These are phyloP conservation scores for Zoysia matrella DNA, from an alignment of 202 grass and related monocot species.

Conservation along the genomic window DNA sequence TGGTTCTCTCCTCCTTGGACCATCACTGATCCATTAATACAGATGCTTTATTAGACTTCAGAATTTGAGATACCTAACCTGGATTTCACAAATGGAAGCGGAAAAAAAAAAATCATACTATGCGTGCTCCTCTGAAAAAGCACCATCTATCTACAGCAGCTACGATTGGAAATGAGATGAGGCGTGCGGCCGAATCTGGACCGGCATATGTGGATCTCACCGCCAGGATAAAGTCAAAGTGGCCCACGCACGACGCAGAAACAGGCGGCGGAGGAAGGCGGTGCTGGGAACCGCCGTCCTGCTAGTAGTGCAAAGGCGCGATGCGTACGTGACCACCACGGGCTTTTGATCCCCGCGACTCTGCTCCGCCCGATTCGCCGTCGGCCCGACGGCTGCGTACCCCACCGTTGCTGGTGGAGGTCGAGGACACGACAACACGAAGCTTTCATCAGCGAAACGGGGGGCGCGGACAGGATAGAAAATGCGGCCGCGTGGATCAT, in stretches of 20 bases:
- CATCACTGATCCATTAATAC: too few species aligned
- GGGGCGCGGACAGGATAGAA: neutral
- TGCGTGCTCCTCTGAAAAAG: neutral
- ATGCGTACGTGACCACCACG: neutral
- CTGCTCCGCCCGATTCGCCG: neutral
- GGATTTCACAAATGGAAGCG: too few species aligned
- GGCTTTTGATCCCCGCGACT: too few species aligned
- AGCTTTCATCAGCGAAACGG: neutral
- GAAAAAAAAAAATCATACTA: too few species aligned
- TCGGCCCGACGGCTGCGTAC: neutral
- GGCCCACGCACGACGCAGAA: conserved; percentile 8
- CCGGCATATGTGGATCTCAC: conserved; percentile 27
- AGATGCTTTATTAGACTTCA: too few species aligned
- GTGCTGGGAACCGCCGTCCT: too few species aligned
- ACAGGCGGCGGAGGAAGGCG: too few species aligned
- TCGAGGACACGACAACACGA: conserved; percentile 17
- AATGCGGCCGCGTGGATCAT: conserved; percentile 36
- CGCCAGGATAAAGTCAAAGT: conserved; percentile 13
- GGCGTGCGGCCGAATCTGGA: conserved; percentile 21
- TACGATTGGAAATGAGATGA: neutral
- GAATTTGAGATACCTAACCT: too few species aligned
- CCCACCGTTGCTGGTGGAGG: conserved; percentile 43
- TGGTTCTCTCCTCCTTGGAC: too few species aligned
- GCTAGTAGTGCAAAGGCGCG: neutral
- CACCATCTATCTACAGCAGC: neutral